A percentile compares a stretch with the other conserved stretches of the same genome.
Evolutionary conservation across 2,329 filamentous ascomycete genomes (phyloP).

Genomic region (Penicillium sp.): DNA sequence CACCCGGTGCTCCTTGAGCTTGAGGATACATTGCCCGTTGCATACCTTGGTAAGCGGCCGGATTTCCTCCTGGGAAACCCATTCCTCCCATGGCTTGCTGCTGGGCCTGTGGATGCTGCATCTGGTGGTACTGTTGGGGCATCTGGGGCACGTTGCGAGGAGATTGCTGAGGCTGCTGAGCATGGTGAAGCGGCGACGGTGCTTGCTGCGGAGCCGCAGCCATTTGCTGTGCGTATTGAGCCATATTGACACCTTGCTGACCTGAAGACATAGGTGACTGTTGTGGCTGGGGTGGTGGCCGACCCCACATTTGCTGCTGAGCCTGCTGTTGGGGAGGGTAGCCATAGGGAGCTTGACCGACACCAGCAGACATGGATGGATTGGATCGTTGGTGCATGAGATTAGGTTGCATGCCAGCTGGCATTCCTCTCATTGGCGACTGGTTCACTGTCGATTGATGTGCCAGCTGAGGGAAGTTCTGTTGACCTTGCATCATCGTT

Average conservation of each 20-base stretch:
- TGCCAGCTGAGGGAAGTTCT: conserved; percentile 67
- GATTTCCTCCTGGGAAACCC: conserved; percentile 36
- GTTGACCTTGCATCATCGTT: conserved; percentile 53
- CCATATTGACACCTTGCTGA: conserved; percentile 42
- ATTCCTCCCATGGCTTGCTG: conserved; percentile 40
- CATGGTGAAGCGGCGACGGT: conserved; percentile 39
- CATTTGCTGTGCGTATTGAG: conserved; percentile 44
- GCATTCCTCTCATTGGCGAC: conserved; percentile 70
- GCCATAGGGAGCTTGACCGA: conserved; percentile 52
- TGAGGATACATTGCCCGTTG: conserved; percentile 40
- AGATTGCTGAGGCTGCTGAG: conserved; percentile 43
- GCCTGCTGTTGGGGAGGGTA: conserved; percentile 66
- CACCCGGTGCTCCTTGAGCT: conserved; percentile 31
- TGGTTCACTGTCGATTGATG: conserved; percentile 72
- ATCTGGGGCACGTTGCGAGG: conserved; percentile 43
- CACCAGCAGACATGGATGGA: conserved; percentile 54
- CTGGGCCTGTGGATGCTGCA: conserved; percentile 37
- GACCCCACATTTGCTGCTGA: conserved; percentile 69
- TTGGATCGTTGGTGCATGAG: conserved; percentile 68
- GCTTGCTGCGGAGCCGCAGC: conserved; percentile 39
- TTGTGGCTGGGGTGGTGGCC: conserved; percentile 63
- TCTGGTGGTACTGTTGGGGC: conserved; percentile 35
- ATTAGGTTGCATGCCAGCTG: conserved; percentile 58
- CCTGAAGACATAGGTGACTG: conserved; percentile 53
- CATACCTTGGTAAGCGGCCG: conserved; percentile 36